Evolutionary conservation across 495 filamentous ascomycete species (phyloP), one percentile per base, ranked within the genome.

Genomic region (Penicillium antarcticum): DNA sequence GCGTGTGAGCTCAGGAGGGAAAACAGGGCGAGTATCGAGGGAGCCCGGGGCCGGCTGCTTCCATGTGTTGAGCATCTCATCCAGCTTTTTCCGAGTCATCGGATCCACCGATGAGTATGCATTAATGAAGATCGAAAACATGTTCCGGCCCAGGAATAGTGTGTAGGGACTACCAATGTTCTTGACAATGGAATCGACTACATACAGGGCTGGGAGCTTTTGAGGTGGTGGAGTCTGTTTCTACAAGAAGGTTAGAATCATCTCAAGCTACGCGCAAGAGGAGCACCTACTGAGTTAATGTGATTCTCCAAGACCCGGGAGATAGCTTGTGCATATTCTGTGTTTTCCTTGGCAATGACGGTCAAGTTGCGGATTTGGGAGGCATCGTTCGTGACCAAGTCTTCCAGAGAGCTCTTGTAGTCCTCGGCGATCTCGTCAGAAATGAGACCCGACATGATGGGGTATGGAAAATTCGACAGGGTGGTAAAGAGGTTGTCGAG

Each of bases 161-260:
- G 91, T 95, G 70, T 97, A 98, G 41, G 94, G 95, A 1, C 91
- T 96, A 21, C 95, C 95, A 49, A 97, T 91, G 78, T 97, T 97
- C 74, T 98, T 98, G 61, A 94, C 94, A 48, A 98, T 88, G 8
- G 92, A 97, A 73, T 98, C 94, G 65, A 97, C 88, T 58, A 98
- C 87, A 75, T 97, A 98, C n/a, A 98, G 79, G 2, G 95, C 89
- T 18, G 92, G 91, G 13, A 98, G 75, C 60, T 97, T 98, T 65
- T 87, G 87, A 32, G 77, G 75, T 17, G 94, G 91, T 37, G 89
- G 82, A 36, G 84, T 87, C 92, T 98, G 77, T 56, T 23, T 23
- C 21, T 23, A 23, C 21, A 23, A 70, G 51, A 65, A 65, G 41
- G 69, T 77, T 66, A 77, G 74, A 71, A 60, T 42, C 54, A 52